A percentile compares a stretch with the other conserved stretches of the same genome.
Evolutionary conservation across 176 grass and related monocot genomes (phyloP).

Genomic region (Avena atlantica): DNA sequence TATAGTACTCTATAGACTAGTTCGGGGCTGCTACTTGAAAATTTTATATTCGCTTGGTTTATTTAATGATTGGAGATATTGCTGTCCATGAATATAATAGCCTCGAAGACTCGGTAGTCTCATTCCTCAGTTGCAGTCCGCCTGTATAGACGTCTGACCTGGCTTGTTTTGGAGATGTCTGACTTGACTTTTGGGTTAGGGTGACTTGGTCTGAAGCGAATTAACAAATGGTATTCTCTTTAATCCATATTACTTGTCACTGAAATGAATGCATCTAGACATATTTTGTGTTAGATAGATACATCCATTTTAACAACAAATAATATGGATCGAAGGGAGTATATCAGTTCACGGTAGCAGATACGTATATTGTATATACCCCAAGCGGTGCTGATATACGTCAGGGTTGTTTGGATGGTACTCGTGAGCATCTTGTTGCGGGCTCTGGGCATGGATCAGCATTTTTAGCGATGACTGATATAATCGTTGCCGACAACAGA

Average conservation of each 20-base stretch:
- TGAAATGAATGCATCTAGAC: no score
- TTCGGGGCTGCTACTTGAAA: slow-evolving; percentile 24
- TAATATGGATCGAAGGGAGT: no score
- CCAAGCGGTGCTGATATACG: background rate
- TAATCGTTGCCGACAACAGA: background rate
- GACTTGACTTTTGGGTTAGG: background rate
- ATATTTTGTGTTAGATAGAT: no score
- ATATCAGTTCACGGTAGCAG: background rate
- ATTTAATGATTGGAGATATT: background rate
- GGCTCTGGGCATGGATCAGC: background rate
- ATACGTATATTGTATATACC: no score
- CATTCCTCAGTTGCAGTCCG: background rate
- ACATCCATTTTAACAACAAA: no score
- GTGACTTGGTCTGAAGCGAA: background rate
- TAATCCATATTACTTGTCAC: no score
- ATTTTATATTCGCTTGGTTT: slow-evolving; percentile 26
- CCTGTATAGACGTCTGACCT: background rate
- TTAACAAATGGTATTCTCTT: no score
- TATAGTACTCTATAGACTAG: slow-evolving; percentile 26
- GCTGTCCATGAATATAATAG: slow-evolving; percentile 14
- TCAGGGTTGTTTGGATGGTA: background rate
- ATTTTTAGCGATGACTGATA: slow-evolving; percentile 7
- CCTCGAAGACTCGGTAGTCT: background rate
- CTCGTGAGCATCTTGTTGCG: background rate
- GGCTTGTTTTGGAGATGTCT: background rate